phyloP scores from a whole-genome alignment of 192 early-diverging fungal species.

The Podochytrium sp. region DNA sequence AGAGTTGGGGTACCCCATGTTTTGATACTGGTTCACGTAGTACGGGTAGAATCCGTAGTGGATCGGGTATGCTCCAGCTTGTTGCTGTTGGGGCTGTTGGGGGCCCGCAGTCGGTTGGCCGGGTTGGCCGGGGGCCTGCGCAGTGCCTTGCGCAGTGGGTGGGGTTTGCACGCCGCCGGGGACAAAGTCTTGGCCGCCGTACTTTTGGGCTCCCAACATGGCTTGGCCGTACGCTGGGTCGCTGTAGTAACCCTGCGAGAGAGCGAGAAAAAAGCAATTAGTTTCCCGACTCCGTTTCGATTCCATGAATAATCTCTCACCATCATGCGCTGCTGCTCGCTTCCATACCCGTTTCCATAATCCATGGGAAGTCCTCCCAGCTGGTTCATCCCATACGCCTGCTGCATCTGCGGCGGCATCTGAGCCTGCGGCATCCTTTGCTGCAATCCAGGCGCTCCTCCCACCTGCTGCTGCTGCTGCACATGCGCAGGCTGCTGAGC shows the following conservation, averaged over 20 bases:
- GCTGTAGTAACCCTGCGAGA: slow-evolving; percentile 32
- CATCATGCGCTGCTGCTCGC: slow-evolving; percentile 34
- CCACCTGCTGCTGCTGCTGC: slow-evolving; percentile 17
- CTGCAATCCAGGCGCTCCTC: slow-evolving; percentile 23
- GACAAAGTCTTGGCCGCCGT: slow-evolving; percentile 23
- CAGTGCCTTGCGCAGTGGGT: not conserved
- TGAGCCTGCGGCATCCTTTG: slow-evolving; percentile 19
- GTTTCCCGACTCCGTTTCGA: too few species aligned
- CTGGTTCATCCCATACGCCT: slow-evolving; percentile 42
- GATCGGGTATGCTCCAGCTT: slow-evolving; percentile 53
- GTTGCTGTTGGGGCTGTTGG: slow-evolving; percentile 58
- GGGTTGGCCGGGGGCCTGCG: slow-evolving; percentile 26
- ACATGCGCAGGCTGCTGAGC: slow-evolving; percentile 5
- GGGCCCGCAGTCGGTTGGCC: slow-evolving; percentile 41
- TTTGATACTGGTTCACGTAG: slow-evolving; percentile 76
- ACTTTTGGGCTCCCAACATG: slow-evolving; percentile 30
- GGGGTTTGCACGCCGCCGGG: slow-evolving; percentile 1
- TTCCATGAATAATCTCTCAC: slow-evolving; percentile 19
- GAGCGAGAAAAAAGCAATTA: not conserved
- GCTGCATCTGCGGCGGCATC: slow-evolving; percentile 14
- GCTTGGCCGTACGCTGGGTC: slow-evolving; percentile 37
- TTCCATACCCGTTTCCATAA: slow-evolving; percentile 42
- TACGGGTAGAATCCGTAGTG: slow-evolving; percentile 83
- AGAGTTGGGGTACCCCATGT: slow-evolving; percentile 75
- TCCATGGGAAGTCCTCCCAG: slow-evolving; percentile 45